Percentiles rank a stretch among this genome's conserved stretches.
These are phyloP conservation scores for Trichoderma koningiopsis DNA, from an alignment of 2,329 filamentous ascomycete genomes.

Conservation along the genomic window DNA sequence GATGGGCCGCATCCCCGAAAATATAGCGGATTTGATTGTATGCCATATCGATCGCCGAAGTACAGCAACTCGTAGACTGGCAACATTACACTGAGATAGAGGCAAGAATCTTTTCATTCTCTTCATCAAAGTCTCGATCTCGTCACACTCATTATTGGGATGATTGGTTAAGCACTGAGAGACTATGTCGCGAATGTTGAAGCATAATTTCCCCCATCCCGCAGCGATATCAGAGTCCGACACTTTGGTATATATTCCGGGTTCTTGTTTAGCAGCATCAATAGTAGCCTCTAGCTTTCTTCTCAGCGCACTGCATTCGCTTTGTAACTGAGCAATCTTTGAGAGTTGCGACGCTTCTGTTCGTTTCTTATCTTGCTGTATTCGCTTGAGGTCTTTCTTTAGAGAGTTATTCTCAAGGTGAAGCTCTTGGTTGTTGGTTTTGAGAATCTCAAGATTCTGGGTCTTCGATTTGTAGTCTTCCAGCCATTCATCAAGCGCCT, in stretches of 20 bases:
- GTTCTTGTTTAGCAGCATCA: not conserved
- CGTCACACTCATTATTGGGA: not conserved
- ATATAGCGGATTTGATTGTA: not conserved
- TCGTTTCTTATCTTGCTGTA: not conserved
- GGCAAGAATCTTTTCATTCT: fast-evolving
- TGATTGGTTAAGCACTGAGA: not conserved
- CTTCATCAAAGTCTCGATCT: not conserved
- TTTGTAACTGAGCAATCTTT: not conserved
- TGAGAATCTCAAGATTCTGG: not conserved
- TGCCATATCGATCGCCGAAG: slow-evolving; percentile 1
- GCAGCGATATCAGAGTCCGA: not conserved
- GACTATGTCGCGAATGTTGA: not conserved
- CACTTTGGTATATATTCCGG: not conserved
- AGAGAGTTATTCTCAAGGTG: not conserved
- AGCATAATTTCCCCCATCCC: not conserved
- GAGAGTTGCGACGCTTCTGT: not conserved
- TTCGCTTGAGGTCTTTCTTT: not conserved
- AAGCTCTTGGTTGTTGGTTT: not conserved
- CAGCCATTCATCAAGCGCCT: not conserved
- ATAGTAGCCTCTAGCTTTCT: not conserved
- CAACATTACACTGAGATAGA: not conserved
- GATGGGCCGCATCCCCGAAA: not conserved
- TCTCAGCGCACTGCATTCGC: not conserved
- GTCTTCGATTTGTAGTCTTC: not conserved
- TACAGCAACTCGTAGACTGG: not conserved